Evolutionary conservation across 2,329 filamentous ascomycete genomes (phyloP).

Genomic region (Colletotrichum destructivum): DNA sequence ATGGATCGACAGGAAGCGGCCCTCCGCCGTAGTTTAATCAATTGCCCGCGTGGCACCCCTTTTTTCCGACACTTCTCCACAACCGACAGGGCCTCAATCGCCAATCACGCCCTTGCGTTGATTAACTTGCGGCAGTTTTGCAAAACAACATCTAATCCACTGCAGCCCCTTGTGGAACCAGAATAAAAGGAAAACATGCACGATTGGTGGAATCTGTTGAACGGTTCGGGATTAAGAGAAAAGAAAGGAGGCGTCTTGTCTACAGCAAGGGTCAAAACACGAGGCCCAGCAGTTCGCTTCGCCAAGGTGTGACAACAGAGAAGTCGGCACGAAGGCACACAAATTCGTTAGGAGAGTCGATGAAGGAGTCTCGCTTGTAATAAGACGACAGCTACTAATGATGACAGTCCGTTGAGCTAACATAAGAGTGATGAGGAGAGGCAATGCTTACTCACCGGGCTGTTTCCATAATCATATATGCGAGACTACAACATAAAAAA

Average conservation of each 20-base stretch:
- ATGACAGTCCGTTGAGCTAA: too few species aligned
- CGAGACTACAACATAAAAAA: too few species aligned
- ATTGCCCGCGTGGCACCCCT: slow-evolving; percentile 22
- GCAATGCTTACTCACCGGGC: too few species aligned
- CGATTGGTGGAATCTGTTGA: slow-evolving; percentile 23
- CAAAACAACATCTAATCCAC: slow-evolving; percentile 14
- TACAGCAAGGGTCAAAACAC: not conserved
- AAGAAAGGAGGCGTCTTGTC: not conserved
- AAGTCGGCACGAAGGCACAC: too few species aligned
- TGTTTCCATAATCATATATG: too few species aligned
- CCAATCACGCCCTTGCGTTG: slow-evolving; percentile 25
- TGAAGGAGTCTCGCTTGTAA: too few species aligned
- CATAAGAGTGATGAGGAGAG: too few species aligned
- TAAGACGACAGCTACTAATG: too few species aligned
- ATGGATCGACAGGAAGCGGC: slow-evolving; percentile 29
- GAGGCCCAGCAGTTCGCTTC: not conserved
- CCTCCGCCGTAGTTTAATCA: slow-evolving; percentile 24
- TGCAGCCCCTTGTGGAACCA: slow-evolving; percentile 22
- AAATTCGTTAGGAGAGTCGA: too few species aligned
- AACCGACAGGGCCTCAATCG: not conserved
- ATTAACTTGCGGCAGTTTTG: slow-evolving; percentile 23
- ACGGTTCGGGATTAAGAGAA: not conserved
- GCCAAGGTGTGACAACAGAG: not conserved
- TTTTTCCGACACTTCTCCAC: slow-evolving; percentile 9
- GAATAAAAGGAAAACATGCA: not conserved